Base-by-base conservation (phyloP, 169 alveolate genomes). In the Neospora caninum region DNA sequence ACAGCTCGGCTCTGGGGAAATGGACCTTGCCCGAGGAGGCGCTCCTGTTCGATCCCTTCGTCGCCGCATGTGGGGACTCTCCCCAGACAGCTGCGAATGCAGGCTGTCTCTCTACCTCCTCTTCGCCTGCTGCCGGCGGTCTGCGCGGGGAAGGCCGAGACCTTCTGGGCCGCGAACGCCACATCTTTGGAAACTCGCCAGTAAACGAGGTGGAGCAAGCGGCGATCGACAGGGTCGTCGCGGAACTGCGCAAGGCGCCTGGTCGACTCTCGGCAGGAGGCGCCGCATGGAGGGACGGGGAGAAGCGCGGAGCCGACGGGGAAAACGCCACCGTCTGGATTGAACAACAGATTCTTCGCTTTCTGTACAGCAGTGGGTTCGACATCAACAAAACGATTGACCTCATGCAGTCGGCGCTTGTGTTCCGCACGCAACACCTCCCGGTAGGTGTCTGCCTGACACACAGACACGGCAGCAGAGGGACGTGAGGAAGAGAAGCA, bases 161-260 rank as follows among this genome's bases (percentile, higher is more conserved):
- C 7, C 43, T n/a, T 43, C 43, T 13, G 54, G 88, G 64, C 20
- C 49, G 69, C 31, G 94, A 91, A 54, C 58, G 94, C 41, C 83
- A n/a, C 36, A 41, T 91, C 45, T 91, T 91, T 38, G 67, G 91
- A 20, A 91, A 91, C 84, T 78, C 91, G 43, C 89, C 91, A 1
- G 31, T 91, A 25, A 91, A 54, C 73, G 94, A 78, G 49, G 91
- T 64, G 64, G 94, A 91, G 83, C 94, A 78, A 43, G 69, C 36
- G 49, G 91, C 94, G 34, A 78, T 91, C 31, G 94, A 91, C 58
- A 25, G 36, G 38, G 94, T 91, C 54, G 49, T 91, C 70, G n/a
- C 42, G 73, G 54, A 41, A 54, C 43, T 88, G 38, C 43, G 34
- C 86, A 43, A 34, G 64, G 13, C 43, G 84, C 49, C 49, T 1